Evolutionary conservation across 2,329 filamentous ascomycete genomes (phyloP).

Genomic region (Monosporascus sp.): DNA sequence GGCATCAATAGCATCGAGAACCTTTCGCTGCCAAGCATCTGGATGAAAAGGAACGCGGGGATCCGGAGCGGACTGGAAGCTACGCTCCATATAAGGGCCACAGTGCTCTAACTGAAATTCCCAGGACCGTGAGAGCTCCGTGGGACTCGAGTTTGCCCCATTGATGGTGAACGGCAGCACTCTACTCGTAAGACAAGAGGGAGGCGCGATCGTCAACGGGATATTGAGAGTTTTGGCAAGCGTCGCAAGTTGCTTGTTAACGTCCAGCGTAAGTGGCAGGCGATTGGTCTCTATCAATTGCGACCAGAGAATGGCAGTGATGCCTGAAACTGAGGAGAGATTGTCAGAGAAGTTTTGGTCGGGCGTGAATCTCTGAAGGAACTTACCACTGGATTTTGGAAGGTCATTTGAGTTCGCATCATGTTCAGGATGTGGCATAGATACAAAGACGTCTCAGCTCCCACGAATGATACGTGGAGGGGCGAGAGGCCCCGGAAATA

Average conservation of each 20-base stretch:
- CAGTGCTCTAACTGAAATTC: constrained; percentile 65
- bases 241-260: constrained; percentile 2
- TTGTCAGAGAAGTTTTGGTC: neutral
- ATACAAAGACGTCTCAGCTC: constrained; percentile 31
- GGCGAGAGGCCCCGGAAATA: constrained; percentile 39
- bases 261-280: constrained; percentile 10
- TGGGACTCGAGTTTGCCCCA: neutral
- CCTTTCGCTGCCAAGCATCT: constrained; percentile 70
- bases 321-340: constrained; percentile 3
- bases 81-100: constrained; percentile 71
- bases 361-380: neutral
- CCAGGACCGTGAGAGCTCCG: constrained; percentile 4
- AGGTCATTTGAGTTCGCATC: neutral
- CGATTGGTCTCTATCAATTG: constrained; percentile 8
- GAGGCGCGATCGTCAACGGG: neutral
- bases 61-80: constrained; percentile 63
- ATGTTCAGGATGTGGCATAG: constrained; percentile 28
- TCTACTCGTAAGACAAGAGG: neutral
- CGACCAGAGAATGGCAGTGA: constrained; percentile 14
- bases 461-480: constrained; percentile 22
- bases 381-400: constrained; percentile 10
- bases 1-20: constrained; percentile 67
- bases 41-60: constrained; percentile 65
- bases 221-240: constrained; percentile 9
- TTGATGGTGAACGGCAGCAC: neutral